Evolutionary conservation across 805 yeast genomes (phyloP), one percentile per base, ranked within the genome.

Genomic region (Yarrowia alimentaria): DNA sequence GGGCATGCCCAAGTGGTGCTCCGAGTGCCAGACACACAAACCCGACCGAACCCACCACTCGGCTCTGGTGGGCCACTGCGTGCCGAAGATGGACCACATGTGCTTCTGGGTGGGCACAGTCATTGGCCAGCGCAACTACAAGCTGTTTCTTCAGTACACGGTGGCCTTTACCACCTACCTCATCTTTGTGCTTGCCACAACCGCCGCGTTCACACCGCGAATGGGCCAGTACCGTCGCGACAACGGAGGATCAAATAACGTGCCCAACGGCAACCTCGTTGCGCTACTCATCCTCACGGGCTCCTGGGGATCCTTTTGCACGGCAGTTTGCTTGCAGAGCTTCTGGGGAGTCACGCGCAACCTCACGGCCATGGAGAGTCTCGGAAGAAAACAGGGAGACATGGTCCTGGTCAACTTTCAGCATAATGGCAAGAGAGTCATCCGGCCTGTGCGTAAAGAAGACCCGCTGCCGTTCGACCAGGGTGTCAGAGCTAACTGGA

Each of bases 1-100:
- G 52, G 97, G 98, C 0, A 78, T 74, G 56, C 94, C 96, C 0
- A 69, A 70, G 20, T 90, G 85, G 80, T 88, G 96, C 60, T 66
- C 83, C 1, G 64, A 67, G 9, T 86, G 96, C 61, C 69, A 76
- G 40, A 74, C 82, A 5, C 64, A 85, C 22, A 87, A 85, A 60
- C 72, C 81, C 1, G 75, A 78, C 19, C 70, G 96, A 47, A 64
- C 85, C 0, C 91, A 80, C 57, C 96, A 86, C 61, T 81, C 89
- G 30, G 70, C 76, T 3, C 71, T 75, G 42, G 47, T 68, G 48
- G 74, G 72, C 2, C 60, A 65, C 18, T 87, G 95, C 61, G 79
- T 89, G 0, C 79, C 85, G 0, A 72, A 75, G 53, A 83, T 85
- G 71, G 98, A 90, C 65, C 98, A 90, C 63, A 83, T 74, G 60